Conservation (phyloP, 1,284 basidiomycete species). For the Athelia sp. region DNA sequence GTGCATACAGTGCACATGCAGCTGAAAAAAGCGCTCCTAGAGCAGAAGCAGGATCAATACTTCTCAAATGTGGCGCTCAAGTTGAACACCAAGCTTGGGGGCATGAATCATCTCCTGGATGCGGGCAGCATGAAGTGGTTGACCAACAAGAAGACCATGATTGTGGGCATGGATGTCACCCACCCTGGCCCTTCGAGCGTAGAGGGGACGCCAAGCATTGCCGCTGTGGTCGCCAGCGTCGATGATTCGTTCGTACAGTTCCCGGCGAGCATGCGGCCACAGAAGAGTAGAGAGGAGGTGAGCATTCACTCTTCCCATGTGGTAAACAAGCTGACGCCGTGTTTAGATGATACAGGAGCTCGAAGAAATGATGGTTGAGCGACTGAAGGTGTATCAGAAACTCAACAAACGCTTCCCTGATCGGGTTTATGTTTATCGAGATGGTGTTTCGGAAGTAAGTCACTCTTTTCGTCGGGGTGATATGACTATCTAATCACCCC, state of each 20-base stretch:
- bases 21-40: conserved; percentile 50
- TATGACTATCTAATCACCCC: conserved; percentile 3
- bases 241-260: conserved; percentile 67
- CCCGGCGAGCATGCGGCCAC: conserved; percentile 62
- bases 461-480: too few species aligned
- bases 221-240: conserved; percentile 69
- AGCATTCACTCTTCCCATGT: conserved; percentile 8
- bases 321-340: conserved; percentile 1
- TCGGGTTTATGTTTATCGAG: conserved; percentile 66
- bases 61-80: conserved; percentile 70
- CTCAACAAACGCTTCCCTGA: conserved; percentile 52
- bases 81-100: conserved; percentile 75
- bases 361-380: conserved; percentile 60
- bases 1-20: conserved; percentile 67
- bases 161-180: conserved; percentile 78
- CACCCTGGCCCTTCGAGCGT: conserved; percentile 57
- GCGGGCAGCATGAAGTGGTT: conserved; percentile 55
- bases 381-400: conserved; percentile 50
- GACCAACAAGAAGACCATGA: conserved; percentile 61
- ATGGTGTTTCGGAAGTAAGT: conserved; percentile 72
- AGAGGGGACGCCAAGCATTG: conserved; percentile 68
- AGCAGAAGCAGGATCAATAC: conserved; percentile 65
- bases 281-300: conserved; percentile 64
- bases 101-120: conserved; percentile 67
- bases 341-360: conserved; percentile 65